Evolutionary conservation across 2,329 filamentous ascomycete species (phyloP), one percentile per base, ranked within the genome.

Genomic region (Penicillium freii): DNA sequence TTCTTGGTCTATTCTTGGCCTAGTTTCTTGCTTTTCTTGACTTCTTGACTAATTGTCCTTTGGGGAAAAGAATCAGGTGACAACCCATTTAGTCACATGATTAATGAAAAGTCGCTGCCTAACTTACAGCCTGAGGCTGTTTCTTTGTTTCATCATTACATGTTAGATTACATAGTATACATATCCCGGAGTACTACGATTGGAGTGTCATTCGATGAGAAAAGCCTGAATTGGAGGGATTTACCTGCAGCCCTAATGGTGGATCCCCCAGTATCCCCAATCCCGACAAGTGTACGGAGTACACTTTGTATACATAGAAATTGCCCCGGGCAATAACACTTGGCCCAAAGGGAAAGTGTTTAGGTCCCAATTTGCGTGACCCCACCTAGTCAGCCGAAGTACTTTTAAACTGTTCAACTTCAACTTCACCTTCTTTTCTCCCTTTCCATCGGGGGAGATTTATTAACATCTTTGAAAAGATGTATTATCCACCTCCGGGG

Each of bases 401-500:
- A n/a, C 49, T 53, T 56, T 56, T 53, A 42, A 48, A n/a, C 25
- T 19, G n/a, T 49, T 49, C 57, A 38, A 33, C 42, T 44, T 49
- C 51, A 54, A 19, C 36, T 40, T 51, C 19, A 15, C 27, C 23
- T 54, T 50, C 44, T 43, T 29, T 19, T n/a, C 43, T 40, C 25
- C 27, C 34, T 42, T 42, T 19, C 17, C 19, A 33, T 45, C 43
- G 4, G n/a, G 7, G 10, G 43, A 34, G 11, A 33, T 33, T 50
- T 5, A 25, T 15, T 15, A 49, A 23, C n/a, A 11, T 31, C 13
- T 33, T 38, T 34, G 3, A 34, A 44, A 44, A 21, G 7, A 65
- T 65, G 57, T 62, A 66, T 21, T 62, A 63, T 54, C 59, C 59
- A 21, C 58, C 60, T 23, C 60, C 53, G 6, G 6, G 62, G 55